Percentiles rank a stretch among this genome's conserved stretches.
Evolutionary conservation across 2,329 filamentous ascomycete species (phyloP).

Genomic region (Metarhizium anisopliae): DNA sequence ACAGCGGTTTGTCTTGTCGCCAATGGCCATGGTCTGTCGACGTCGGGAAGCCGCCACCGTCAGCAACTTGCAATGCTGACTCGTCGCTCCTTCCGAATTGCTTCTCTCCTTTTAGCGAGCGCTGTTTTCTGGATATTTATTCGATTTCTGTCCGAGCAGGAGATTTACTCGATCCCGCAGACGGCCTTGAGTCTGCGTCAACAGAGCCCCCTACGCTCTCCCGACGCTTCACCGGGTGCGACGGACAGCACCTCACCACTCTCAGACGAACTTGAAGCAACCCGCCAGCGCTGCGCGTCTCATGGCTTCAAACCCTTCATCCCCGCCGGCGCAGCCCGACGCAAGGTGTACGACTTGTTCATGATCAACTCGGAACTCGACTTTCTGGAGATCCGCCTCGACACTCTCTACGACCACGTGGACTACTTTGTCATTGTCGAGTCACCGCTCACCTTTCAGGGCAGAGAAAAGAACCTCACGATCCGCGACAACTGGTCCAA

Average conservation of each 20-base stretch:
- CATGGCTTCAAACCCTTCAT: neutral
- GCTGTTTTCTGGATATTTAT: neutral
- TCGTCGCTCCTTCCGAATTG: neutral
- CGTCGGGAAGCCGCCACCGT: neutral
- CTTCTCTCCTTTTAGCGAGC: neutral
- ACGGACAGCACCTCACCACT: neutral
- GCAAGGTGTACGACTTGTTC: slow-evolving; percentile 42
- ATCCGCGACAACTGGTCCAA: slow-evolving; percentile 42
- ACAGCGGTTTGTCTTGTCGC: neutral
- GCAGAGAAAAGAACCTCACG: slow-evolving; percentile 42
- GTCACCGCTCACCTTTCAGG: slow-evolving; percentile 48
- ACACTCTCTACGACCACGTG: slow-evolving; percentile 46
- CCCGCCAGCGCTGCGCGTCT: neutral
- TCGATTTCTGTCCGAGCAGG: neutral
- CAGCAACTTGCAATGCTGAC: neutral
- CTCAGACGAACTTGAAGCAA: neutral
- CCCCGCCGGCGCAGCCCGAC: slow-evolving; percentile 1
- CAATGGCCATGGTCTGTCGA: neutral
- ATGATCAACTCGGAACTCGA: slow-evolving; percentile 56
- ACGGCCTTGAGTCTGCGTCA: neutral
- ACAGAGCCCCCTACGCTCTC: neutral
- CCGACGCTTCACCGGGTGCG: neutral
- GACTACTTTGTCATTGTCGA: slow-evolving; percentile 60
- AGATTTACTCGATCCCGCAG: neutral
- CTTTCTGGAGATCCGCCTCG: slow-evolving; percentile 55